Conservation (phyloP, 495 filamentous ascomycete genomes). For the Trypethelium eluteriae region DNA sequence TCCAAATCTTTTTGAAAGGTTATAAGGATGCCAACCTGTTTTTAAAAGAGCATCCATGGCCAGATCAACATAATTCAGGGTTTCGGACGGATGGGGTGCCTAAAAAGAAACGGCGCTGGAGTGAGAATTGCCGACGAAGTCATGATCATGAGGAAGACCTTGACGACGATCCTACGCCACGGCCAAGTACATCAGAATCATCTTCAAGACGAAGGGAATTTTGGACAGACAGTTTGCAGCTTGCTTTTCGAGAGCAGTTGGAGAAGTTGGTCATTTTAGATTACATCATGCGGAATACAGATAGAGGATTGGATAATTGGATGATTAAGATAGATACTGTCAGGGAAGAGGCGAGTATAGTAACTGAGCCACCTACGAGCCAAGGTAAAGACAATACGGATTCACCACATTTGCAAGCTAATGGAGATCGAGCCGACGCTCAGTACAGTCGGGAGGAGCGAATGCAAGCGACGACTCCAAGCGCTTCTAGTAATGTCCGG, state of each 20-base stretch:
- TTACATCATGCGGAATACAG: constrained; percentile 99
- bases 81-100: constrained; percentile 63
- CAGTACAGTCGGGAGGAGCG: constrained; percentile 66
- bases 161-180: constrained; percentile 47
- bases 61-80: constrained; percentile 77
- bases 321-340: constrained; percentile 95
- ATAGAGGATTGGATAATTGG: constrained; percentile 96
- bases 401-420: constrained; percentile 26
- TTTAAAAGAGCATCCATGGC: constrained; percentile 91
- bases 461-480: constrained; percentile 66
- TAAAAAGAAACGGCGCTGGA: constrained; percentile 68
- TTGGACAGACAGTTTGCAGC: constrained; percentile 85
- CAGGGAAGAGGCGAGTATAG: constrained; percentile 71
- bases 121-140: constrained; percentile 73
- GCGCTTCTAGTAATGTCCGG: constrained; percentile 40
- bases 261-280: constrained; percentile 97
- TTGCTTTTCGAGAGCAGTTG: constrained; percentile 86
- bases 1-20: constrained; percentile 94
- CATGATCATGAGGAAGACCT: constrained; percentile 58
- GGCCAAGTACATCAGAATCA: neutral
- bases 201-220: constrained; percentile 46
- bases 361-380: constrained; percentile 69
- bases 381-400: constrained; percentile 44
- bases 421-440: constrained; percentile 15
- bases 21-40: constrained; percentile 97